phyloP scores from a whole-genome alignment of 305 asterid species.

The Fraxinus albicans region DNA sequence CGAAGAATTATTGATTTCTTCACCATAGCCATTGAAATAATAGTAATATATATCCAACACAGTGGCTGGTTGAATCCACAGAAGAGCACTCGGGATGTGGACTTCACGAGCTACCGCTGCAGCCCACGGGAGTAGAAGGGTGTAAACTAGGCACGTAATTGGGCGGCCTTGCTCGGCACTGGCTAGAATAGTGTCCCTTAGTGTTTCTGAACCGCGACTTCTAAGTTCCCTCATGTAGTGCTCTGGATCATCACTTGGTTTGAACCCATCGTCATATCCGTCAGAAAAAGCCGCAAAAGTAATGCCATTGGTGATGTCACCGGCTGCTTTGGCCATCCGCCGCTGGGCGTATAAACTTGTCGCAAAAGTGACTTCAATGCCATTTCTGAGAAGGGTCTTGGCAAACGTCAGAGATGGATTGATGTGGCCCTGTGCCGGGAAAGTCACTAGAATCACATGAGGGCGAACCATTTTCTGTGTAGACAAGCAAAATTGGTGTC shows the following conservation, averaged over 20 bases:
- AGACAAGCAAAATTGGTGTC: neutral
- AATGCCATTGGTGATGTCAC: conserved; percentile 25
- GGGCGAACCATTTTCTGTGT: conserved; percentile 18
- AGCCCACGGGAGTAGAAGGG: conserved; percentile 46
- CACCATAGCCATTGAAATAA: conserved; percentile 52
- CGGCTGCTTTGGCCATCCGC: conserved; percentile 25
- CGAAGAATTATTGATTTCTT: conserved; percentile 22
- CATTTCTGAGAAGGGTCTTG: conserved; percentile 36
- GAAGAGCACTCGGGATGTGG: conserved; percentile 40
- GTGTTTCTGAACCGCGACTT: conserved; percentile 26
- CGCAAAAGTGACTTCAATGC: conserved; percentile 52
- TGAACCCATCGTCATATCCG: conserved; percentile 40
- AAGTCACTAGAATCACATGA: conserved; percentile 50
- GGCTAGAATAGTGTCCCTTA: conserved; percentile 15
- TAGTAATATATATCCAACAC: conserved; percentile 43
- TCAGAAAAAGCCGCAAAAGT: conserved; percentile 36
- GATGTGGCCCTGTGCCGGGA: conserved; percentile 67
- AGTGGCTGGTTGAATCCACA: conserved; percentile 62
- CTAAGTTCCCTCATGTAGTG: conserved; percentile 30
- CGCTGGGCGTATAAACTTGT: conserved; percentile 36
- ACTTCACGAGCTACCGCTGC: conserved; percentile 37
- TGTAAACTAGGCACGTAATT: conserved; percentile 36
- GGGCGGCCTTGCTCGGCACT: conserved; percentile 31
- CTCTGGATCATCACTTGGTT: conserved; percentile 15
- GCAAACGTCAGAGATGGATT: conserved; percentile 68